Base-by-base conservation (phyloP, 495 filamentous ascomycete species). In the Xylaria scruposa region DNA sequence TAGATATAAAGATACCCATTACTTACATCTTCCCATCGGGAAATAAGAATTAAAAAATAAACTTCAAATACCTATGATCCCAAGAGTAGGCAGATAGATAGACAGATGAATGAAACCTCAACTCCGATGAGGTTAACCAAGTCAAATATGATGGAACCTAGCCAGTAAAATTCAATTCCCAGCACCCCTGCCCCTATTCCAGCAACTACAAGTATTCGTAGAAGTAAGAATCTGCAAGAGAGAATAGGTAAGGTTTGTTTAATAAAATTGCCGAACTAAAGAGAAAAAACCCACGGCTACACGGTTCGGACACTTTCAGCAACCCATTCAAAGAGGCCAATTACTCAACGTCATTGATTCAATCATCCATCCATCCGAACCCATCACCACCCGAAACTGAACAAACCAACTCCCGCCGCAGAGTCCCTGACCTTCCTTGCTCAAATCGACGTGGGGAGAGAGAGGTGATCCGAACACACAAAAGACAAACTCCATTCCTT, bases 1-100 rank as follows among this genome's bases (percentile, higher is more conserved):
- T 56, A 29, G 26, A 31, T 56, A 56, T 26, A 29, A 26, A 56
- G 53, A 56, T 56, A 56, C 53, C 53, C 53, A 56, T 15, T 15
- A 15, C 26, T 31, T 56, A 56, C 24, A 54, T 13, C 2, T 31
- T 56, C 29, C 0, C 21, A 53, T 24, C 7, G 1, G 38, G 13
- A 42, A 42, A 13, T 1, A 42, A 4, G 51, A 15, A 29, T 26
- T 1, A n/a, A 51, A 24, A 54, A 29, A 29, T 0, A 54, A 13
- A 54, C 3, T 54, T 29, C 12, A 54, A 54, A 54, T 31, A n/a
- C n/a, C 1, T 29, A 21, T 4, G 8, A 51, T n/a, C 24, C 21
- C 17, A 51, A 10, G n/a, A 24, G 49, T 24, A 12, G 1, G 21
- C 0, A 9, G 9, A 21, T 9, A 51, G 5, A 15, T 17, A 12